Percentiles rank a stretch among this genome's conserved stretches.
phyloP scores from a whole-genome alignment of 192 early-diverging fungal genomes.

The Backusella parvicylindrica region DNA sequence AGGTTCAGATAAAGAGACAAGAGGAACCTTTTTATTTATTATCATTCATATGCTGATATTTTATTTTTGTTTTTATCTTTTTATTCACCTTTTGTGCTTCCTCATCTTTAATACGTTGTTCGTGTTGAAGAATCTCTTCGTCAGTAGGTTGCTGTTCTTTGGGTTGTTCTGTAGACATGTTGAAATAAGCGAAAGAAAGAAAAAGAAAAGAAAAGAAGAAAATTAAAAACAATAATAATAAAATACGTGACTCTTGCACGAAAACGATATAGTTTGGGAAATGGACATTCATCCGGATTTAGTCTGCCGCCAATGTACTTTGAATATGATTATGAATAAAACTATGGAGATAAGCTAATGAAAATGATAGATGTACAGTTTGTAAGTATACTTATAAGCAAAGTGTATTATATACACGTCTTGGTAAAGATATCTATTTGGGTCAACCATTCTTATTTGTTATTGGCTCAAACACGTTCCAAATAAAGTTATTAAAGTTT shows the following conservation, averaged over 20 bases:
- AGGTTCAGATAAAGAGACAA: slow-evolving; percentile 48
- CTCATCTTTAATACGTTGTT: slow-evolving; percentile 54
- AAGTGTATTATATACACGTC: too few species aligned
- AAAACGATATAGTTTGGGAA: not conserved
- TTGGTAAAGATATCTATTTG: too few species aligned
- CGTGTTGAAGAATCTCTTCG: slow-evolving; percentile 41
- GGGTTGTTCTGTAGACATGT: not conserved
- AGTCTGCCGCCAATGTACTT: too few species aligned
- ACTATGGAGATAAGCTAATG: too few species aligned
- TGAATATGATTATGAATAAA: too few species aligned
- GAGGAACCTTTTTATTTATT: slow-evolving; percentile 34
- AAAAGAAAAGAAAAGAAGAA: not conserved
- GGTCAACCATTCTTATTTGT: too few species aligned
- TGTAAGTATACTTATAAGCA: too few species aligned
- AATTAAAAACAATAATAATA: not conserved
- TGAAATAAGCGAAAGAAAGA: not conserved
- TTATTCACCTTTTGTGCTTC: slow-evolving; percentile 44
- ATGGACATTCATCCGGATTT: too few species aligned
- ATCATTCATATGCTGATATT: not conserved
- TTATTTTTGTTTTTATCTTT: not conserved
- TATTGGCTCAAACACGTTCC: too few species aligned
- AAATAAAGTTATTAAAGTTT: too few species aligned
- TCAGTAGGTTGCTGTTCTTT: slow-evolving; percentile 26
- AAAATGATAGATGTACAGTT: too few species aligned
- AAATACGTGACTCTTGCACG: not conserved